Percentiles rank a stretch among this genome's conserved stretches.
Evolutionary conservation across 495 filamentous ascomycete genomes (phyloP).

Genomic region (Talaromyces proteolyticus): DNA sequence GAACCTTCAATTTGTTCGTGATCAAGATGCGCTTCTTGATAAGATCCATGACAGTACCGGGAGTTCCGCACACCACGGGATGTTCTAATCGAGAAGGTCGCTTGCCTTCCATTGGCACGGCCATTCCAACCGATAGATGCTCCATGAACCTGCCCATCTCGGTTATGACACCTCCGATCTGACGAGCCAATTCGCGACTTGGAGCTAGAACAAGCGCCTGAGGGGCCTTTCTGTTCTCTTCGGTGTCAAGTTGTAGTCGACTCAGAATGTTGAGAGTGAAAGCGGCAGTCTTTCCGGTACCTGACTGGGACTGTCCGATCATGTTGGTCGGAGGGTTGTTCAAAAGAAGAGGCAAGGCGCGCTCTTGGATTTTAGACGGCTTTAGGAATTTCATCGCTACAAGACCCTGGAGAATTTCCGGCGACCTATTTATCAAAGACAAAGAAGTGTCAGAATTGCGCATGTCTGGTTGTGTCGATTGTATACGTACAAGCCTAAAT

Average conservation of each 20-base stretch:
- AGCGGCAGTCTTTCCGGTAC: slow-evolving; percentile 96
- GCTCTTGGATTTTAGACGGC: slow-evolving; percentile 96
- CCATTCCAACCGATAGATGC: slow-evolving; percentile 64
- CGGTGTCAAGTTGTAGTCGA: slow-evolving; percentile 64
- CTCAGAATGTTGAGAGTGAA: slow-evolving; percentile 89
- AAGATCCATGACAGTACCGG: slow-evolving; percentile 85
- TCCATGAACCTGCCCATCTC: slow-evolving; percentile 78
- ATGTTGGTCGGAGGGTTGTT: slow-evolving; percentile 78
- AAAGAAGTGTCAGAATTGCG: background rate
- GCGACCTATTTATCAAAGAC: slow-evolving; percentile 23
- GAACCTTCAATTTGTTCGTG: slow-evolving; percentile 57
- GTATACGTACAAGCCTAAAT: slow-evolving; percentile 70
- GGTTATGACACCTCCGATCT: slow-evolving; percentile 79
- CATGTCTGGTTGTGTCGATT: too few relatives aligned
- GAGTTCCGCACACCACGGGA: slow-evolving; percentile 86
- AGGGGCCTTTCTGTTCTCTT: slow-evolving; percentile 47
- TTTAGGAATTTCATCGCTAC: slow-evolving; percentile 83
- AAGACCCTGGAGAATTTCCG: slow-evolving; percentile 55
- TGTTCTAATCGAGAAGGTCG: slow-evolving; percentile 56
- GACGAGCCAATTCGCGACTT: slow-evolving; percentile 89
- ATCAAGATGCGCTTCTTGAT: slow-evolving; percentile 67
- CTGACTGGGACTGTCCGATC: slow-evolving; percentile 97
- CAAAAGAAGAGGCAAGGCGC: slow-evolving; percentile 82
- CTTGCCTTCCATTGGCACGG: slow-evolving; percentile 69
- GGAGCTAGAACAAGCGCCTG: slow-evolving; percentile 90